A percentile compares a stretch with the other conserved stretches of the same genome.
These are phyloP conservation scores for Dictyostelium citrinum DNA, from an alignment of 78 protist genomes.

Conservation along the genomic window DNA sequence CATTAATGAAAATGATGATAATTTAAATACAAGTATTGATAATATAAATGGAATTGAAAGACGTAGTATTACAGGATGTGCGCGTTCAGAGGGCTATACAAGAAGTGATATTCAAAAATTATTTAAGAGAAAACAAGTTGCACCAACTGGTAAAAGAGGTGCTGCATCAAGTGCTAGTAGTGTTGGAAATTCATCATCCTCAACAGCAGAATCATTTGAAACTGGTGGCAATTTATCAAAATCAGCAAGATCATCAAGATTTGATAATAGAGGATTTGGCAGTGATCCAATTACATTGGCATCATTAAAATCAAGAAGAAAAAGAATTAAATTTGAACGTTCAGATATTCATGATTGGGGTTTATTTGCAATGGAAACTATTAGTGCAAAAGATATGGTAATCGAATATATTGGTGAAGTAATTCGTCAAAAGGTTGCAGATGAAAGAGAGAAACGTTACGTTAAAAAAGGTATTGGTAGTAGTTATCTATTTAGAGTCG, in stretches of 20 bases:
- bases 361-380: constrained; percentile 86
- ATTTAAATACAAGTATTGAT: constrained; percentile 1
- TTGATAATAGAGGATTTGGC: constrained; percentile 36
- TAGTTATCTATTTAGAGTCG: constrained; percentile 96
- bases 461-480: constrained; percentile 87
- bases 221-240: not conserved
- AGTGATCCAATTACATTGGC: constrained; percentile 4
- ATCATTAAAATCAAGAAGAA: constrained; percentile 48
- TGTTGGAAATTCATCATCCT: not conserved
- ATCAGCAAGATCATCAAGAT: constrained; percentile 47
- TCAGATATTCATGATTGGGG: constrained; percentile 95
- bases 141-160: constrained; percentile 2
- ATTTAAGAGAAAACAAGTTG: not conserved
- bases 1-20: not conserved
- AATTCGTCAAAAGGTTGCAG: constrained; percentile 90
- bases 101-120: not conserved
- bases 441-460: constrained; percentile 91
- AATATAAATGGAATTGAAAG: not conserved
- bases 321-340: constrained; percentile 78
- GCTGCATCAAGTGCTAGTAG: not conserved
- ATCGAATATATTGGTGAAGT: constrained; percentile 98
- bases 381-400: constrained; percentile 91
- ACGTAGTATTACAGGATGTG: not conserved
- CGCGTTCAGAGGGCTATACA: constrained; percentile 23
- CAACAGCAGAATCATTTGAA: not conserved